Conservation (phyloP, 1,284 basidiomycete species). For the Phenoliferia sp. region DNA sequence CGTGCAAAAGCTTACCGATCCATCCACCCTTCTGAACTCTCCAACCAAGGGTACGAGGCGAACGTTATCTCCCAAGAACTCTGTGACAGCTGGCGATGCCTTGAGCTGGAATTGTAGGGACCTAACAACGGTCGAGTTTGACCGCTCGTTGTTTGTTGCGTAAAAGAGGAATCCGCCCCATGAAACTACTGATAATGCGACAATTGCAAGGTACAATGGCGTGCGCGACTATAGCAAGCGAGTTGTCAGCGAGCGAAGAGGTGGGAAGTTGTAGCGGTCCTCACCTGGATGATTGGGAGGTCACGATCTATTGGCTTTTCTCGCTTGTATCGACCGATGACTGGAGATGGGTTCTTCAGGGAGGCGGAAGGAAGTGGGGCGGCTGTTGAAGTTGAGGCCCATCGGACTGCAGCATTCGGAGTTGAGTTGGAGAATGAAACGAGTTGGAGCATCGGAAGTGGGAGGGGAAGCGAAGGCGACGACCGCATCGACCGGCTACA, state of each 20-base stretch:
- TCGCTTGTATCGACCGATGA: background rate
- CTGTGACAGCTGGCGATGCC: constrained; percentile 18
- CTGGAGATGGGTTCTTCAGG: background rate
- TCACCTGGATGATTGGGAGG: constrained; percentile 14
- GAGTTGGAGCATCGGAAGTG: background rate
- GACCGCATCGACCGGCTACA: background rate
- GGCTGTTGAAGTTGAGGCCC: background rate
- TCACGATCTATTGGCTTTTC: constrained; percentile 8
- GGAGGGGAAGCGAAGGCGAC: background rate
- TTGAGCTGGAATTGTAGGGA: constrained; percentile 27
- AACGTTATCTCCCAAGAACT: constrained; percentile 26
- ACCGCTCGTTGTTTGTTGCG: constrained; percentile 32
- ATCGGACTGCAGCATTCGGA: background rate
- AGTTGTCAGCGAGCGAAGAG: background rate
- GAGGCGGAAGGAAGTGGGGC: background rate
- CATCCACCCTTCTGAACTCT: constrained; percentile 30
- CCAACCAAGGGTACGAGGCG: constrained; percentile 25
- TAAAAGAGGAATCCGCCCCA: constrained; percentile 32
- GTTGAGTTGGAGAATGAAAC: background rate
- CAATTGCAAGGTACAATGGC: constrained; percentile 25
- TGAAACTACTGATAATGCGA: constrained; percentile 7
- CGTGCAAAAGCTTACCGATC: constrained; percentile 23
- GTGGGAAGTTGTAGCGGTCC: background rate
- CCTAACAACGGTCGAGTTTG: constrained; percentile 29
- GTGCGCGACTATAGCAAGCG: constrained; percentile 17